These are phyloP conservation scores for Fusarium sp. DNA, from an alignment of 2,329 filamentous ascomycete species.

Conservation along the genomic window DNA sequence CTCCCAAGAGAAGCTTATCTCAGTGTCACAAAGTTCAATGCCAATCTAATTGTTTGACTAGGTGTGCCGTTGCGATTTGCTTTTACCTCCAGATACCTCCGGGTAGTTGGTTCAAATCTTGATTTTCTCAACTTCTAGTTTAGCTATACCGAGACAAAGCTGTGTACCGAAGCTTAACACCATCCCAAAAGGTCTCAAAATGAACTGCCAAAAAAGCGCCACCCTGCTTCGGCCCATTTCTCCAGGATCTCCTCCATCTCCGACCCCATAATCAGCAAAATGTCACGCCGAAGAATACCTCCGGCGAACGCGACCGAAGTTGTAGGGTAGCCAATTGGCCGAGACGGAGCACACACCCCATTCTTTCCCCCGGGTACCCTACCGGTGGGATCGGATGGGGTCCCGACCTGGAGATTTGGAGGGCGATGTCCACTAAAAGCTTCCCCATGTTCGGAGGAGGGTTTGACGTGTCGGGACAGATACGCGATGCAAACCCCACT, in stretches of 20 bases:
- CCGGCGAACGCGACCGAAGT: constrained; percentile 4
- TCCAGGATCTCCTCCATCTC: background rate
- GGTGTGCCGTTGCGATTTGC: too few relatives aligned
- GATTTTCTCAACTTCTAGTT: too few relatives aligned
- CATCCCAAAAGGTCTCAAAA: rapidly evolving
- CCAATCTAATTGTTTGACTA: too few relatives aligned
- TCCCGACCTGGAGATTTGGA: constrained; percentile 5
- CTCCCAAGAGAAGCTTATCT: too few relatives aligned
- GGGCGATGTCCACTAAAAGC: background rate
- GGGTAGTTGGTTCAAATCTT: too few relatives aligned
- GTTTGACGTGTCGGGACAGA: constrained; percentile 16
- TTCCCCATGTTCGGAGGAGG: constrained; percentile 8
- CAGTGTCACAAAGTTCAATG: too few relatives aligned
- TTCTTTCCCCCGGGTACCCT: background rate
- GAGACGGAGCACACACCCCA: rapidly evolving
- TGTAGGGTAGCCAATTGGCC: background rate
- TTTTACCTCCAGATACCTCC: too few relatives aligned
- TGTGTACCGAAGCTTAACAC: rapidly evolving
- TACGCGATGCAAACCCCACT: constrained; percentile 35
- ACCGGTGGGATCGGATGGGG: constrained; percentile 10
- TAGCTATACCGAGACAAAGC: background rate
- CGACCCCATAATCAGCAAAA: background rate
- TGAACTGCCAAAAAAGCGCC: rapidly evolving
- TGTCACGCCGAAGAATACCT: background rate
- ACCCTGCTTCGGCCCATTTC: too few relatives aligned